Conservation (phyloP, 148 eudicot species). For the Rhododendron ferrugineum region DNA sequence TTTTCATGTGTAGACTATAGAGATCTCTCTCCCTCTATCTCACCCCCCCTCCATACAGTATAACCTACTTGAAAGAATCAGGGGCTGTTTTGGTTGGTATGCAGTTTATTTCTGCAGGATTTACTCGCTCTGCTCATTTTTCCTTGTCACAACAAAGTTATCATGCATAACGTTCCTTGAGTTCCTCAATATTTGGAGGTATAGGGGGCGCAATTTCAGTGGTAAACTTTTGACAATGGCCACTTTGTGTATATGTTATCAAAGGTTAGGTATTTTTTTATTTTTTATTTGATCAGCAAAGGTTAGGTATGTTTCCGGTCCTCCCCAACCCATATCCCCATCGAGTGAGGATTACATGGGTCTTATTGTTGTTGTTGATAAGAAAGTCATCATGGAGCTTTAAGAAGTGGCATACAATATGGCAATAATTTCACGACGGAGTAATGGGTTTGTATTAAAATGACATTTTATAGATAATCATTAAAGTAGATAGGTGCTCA, state of each 20-base stretch:
- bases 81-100: background rate
- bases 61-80: background rate
- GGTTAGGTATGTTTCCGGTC: background rate
- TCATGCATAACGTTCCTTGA: background rate
- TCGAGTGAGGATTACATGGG: background rate
- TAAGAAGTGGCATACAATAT: background rate
- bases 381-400: background rate
- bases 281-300: too few relatives aligned
- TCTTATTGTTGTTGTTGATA: background rate
- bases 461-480: background rate
- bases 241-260: background rate
- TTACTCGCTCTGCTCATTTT: background rate
- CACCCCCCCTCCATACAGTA: background rate
- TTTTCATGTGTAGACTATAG: background rate
- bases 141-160: background rate
- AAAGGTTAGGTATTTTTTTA: background rate
- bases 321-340: background rate
- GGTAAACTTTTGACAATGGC: background rate
- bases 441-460: background rate
- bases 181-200: background rate
- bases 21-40: background rate
- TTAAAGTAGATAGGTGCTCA: background rate
- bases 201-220: background rate
- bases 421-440: background rate
- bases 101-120: background rate